Base-by-base conservation (phyloP, 768 basidiomycete species). In the Phylloporus rhodoxanthus region DNA sequence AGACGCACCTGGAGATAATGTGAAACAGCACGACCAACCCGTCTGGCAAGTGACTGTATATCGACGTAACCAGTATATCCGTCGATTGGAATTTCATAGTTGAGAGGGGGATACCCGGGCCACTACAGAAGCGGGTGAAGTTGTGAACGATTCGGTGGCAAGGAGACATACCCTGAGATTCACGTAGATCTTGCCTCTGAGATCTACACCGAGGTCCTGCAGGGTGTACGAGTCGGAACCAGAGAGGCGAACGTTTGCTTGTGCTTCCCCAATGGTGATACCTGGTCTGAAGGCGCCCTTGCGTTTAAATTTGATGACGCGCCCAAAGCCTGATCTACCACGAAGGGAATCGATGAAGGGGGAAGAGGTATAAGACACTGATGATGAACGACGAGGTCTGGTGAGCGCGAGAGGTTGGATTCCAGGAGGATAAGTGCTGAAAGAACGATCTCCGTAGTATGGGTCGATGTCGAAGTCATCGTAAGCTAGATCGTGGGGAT, bases 1-100 rank as follows among this genome's bases (percentile, higher is more conserved):
- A 36, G 46, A 40, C 46, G 61, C 62, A 79, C 85, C 77, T 87
- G 83, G 48, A 88, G 73, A 64, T 84, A 88, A 61, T 88, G 86
- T 43, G 83, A 75, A 64, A 82, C 83, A 42, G 84, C 84, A 54
- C 86, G 75, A 14, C 80, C 80, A 42, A 85, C 78, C 47, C 86
- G 75, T 59, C 86, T 74, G 42, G 81, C 80, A 25, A 88, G 75
- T 5, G 83, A 82, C 64, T 80, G 75, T 30, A 87, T 70, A 58
- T 80, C 80, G 34, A 84, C 76, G 39, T 78, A 79, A 26, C 83
- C 80, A 48, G 79, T 76, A 58, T 83, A 84, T 10, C 75, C 75
- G 56, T 86, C 83, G 38, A 87, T 68, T 1, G 86, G 85, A 38
- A 88, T 80, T 60, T 87, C 82, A 55, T 87, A 88, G 36, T 82